Base-by-base conservation (phyloP, 192 early-diverging fungal species). In the Glomus cerebriforme region DNA sequence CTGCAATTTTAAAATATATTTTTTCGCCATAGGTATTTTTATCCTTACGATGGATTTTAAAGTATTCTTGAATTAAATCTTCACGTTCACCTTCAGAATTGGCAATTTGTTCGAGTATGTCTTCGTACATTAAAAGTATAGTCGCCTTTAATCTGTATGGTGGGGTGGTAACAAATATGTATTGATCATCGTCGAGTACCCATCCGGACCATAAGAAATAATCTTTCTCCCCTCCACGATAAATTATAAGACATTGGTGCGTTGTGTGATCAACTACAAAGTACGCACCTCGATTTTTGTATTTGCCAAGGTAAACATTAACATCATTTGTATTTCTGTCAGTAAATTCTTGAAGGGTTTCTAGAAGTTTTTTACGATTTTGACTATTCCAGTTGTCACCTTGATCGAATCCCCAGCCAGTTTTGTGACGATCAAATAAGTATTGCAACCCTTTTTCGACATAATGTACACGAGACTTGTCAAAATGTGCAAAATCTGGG, bases 211-310 rank as follows among this genome's bases (percentile, higher is more conserved):
- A 72, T 45, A 72, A n/a, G 7, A 3, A 32, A 72, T 72, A 72
- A 72, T 72, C 69, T 26, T 43, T 65, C 32, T 72, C 69, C n/a
- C 69, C 69, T 26, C 69, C 69, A 43, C 69, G 69, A 22, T 73
- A 73, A 73, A 73, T 13, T 47, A 73, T 73, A 54, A 73, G 43
- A 73, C 47, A 73, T 26, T 29, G 26, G 24, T 58, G 5, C 1
- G 71, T 4, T 29, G 9, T 10, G 22, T 0, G 43, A 26, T 73
- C 71, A 54, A 54, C 26, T 26, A 73, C 34, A 54, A 58, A 3
- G 29, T 73, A 73, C 9, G 71, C 71, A 73, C 19, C 7, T 26
- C 54, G n/a, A 67, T 31, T 31, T 31, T 8, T 67, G 7, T 67
- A 67, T 8, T 9, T 67, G 3, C 65, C 65, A 67, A 67, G 5